phyloP scores from a whole-genome alignment of 1,139 yeast genomes.

The Kodamaea arcana region DNA sequence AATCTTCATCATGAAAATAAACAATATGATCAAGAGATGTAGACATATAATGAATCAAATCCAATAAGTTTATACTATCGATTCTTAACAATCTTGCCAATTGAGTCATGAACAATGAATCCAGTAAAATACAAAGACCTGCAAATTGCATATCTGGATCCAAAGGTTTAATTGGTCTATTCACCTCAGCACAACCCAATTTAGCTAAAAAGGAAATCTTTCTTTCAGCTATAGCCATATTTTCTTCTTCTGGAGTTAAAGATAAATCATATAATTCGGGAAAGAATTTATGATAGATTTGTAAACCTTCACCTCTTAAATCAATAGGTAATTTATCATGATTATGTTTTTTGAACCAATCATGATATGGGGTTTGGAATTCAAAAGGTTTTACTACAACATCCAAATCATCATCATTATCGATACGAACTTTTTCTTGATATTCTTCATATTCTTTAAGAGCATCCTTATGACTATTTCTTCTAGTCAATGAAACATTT shows the following conservation, averaged over 20 bases:
- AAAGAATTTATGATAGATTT: conserved; percentile 37
- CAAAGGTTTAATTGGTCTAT: conserved; percentile 8
- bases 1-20: conserved; percentile 59
- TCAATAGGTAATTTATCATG: conserved; percentile 18
- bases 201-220: conserved; percentile 40
- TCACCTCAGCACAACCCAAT: conserved; percentile 28
- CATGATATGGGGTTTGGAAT: conserved; percentile 37
- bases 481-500: conserved; percentile 46
- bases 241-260: conserved; percentile 21
- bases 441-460: conserved; percentile 24
- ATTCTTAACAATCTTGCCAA: conserved; percentile 27
- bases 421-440: conserved; percentile 13
- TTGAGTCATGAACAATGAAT: conserved; percentile 52
- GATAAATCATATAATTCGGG: conserved; percentile 30
- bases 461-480: conserved; percentile 26
- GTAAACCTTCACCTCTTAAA: conserved; percentile 14
- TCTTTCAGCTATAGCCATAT: conserved; percentile 30
- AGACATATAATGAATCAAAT: conserved; percentile 35
- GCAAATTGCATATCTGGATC: conserved; percentile 44
- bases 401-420: conserved; percentile 25
- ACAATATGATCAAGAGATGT: conserved; percentile 67
- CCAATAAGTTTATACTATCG: conserved; percentile 16
- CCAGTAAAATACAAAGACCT: conserved; percentile 62
- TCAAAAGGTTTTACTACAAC: conserved; percentile 28
- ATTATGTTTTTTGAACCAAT: conserved; percentile 19